Percentiles rank a stretch among this genome's conserved stretches.
Conservation (phyloP, 2,329 filamentous ascomycete genomes). For the Gaeumannomyces tritici region DNA sequence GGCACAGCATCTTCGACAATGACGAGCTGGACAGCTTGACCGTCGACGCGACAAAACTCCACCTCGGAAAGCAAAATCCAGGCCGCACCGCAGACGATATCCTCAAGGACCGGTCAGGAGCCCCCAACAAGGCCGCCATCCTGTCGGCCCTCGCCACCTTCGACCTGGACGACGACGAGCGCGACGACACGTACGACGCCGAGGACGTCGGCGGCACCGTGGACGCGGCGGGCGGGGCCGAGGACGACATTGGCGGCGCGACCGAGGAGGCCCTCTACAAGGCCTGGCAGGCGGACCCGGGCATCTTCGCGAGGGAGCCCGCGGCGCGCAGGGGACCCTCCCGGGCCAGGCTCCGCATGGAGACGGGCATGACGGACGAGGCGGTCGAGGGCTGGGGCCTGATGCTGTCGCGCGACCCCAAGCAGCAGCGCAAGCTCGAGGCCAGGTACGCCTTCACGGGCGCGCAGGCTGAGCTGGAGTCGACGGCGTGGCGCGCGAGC, state of each 20-base stretch:
- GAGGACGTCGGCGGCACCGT: slow-evolving; percentile 87
- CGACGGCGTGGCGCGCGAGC: slow-evolving; percentile 55
- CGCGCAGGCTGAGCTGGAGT: slow-evolving; percentile 52
- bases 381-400: slow-evolving; percentile 89
- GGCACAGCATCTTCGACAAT: slow-evolving; percentile 69
- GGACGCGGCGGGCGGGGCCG: slow-evolving; percentile 54
- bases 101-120: slow-evolving; percentile 52
- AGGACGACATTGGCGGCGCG: slow-evolving; percentile 28
- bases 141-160: slow-evolving; percentile 81
- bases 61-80: slow-evolving; percentile 65
- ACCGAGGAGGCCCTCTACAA: slow-evolving; percentile 67
- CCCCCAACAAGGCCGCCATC: slow-evolving; percentile 75
- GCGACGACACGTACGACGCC: slow-evolving; percentile 92
- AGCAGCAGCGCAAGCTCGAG: slow-evolving; percentile 60
- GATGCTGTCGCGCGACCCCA: slow-evolving; percentile 69
- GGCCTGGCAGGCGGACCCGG: slow-evolving; percentile 55
- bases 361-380: slow-evolving; percentile 88
- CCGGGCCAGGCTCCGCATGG: slow-evolving; percentile 55
- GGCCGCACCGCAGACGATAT: slow-evolving; percentile 61
- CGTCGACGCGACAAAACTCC: slow-evolving; percentile 57
- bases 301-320: slow-evolving; percentile 62
- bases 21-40: slow-evolving; percentile 69
- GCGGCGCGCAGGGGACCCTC: slow-evolving; percentile 55
- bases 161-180: slow-evolving; percentile 90
- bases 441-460: slow-evolving; percentile 59